Base-by-base conservation (phyloP, 176 grass and related monocot genomes). In the Pharus latifolius region DNA sequence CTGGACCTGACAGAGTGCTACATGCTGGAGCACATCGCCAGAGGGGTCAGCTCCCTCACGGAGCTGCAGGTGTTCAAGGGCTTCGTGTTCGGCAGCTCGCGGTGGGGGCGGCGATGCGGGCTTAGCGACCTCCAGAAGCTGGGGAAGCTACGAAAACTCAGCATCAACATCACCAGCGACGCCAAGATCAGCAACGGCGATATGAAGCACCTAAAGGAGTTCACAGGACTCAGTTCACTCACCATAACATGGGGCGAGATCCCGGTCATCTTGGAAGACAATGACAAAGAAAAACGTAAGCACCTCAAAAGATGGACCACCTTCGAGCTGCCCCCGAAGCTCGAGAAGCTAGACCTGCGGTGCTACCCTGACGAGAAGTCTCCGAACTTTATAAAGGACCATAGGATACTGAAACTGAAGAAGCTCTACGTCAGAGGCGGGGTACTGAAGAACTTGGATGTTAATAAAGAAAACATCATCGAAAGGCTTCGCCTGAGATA, bases 1-100 rank as follows among this genome's bases (percentile, higher is more conserved):
- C 48, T 87, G 55, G 84, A 87, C 15, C 68, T 87, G 30, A 74
- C 53, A 0, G 74, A 87, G 30, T 87, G 84, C 67, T 87, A 78
- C 38, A 74, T 87, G 84, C 32, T 87, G 4, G 79, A 87, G 37
- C 44, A 82, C 38, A 78, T 87, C 33, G 37, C 27, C 0, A 1
- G 1, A 2, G 79, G 33, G 3, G 42, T 87, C 7, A 46, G 27
- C 5, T 29, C 16, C 28, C 79, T 87, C 2, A 6, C 67, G 0
- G 40, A 74, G 55, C 41, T 80, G 23, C 75, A 3, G 0, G 82
- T 85, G 29, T 62, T 79, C 47, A 85, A 79, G 62, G 76, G 82
- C 12, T 85, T 85, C 23, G 45, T 85, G 2, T 85, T 85, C 6
- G 17, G 62, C 5, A n/a, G n/a, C n/a, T n/a, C n/a, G n/a, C n/a